Percentiles rank a stretch among this genome's conserved stretches.
Evolutionary conservation across 768 basidiomycete species (phyloP).

Genomic region (Cantharellus anzutake): DNA sequence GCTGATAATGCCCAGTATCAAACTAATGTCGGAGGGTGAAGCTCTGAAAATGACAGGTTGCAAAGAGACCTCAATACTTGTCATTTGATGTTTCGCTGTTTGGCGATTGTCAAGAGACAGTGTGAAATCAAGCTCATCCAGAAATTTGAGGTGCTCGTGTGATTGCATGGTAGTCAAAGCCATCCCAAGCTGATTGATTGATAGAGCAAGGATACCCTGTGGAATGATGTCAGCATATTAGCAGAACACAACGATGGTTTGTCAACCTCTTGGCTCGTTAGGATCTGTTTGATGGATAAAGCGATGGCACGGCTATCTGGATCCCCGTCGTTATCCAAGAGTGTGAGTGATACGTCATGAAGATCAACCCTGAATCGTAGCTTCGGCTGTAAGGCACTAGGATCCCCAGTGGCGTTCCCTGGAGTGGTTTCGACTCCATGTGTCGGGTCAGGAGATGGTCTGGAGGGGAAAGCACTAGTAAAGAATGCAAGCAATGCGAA

Average conservation of each 20-base stretch:
- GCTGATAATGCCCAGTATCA: conserved; percentile 74
- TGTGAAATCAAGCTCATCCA: conserved; percentile 83
- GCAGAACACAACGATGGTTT: conserved; percentile 7
- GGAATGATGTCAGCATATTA: not conserved
- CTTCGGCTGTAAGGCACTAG: not conserved
- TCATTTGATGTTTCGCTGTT: conserved; percentile 45
- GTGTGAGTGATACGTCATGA: conserved; percentile 71
- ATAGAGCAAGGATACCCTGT: conserved; percentile 67
- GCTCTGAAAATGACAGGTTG: conserved; percentile 82
- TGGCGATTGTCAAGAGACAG: conserved; percentile 76
- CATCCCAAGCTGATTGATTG: conserved; percentile 74
- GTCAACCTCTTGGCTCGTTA: conserved; percentile 76
- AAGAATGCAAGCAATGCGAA: conserved; percentile 81
- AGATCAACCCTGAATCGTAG: conserved; percentile 65
- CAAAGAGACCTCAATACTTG: conserved; percentile 61
- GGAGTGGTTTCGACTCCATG: conserved; percentile 6
- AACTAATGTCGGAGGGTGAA: conserved; percentile 84
- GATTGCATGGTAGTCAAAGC: conserved; percentile 73
- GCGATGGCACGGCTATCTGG: conserved; percentile 70
- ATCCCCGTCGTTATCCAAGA: conserved; percentile 72
- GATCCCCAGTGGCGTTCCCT: conserved; percentile 6
- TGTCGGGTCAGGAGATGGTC: conserved; percentile 2
- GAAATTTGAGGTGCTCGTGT: conserved; percentile 70
- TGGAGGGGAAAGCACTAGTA: conserved; percentile 28
- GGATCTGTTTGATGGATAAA: conserved; percentile 61